Base-by-base conservation (phyloP, 2,329 filamentous ascomycete species). In the Trichoderma atroviride region DNA sequence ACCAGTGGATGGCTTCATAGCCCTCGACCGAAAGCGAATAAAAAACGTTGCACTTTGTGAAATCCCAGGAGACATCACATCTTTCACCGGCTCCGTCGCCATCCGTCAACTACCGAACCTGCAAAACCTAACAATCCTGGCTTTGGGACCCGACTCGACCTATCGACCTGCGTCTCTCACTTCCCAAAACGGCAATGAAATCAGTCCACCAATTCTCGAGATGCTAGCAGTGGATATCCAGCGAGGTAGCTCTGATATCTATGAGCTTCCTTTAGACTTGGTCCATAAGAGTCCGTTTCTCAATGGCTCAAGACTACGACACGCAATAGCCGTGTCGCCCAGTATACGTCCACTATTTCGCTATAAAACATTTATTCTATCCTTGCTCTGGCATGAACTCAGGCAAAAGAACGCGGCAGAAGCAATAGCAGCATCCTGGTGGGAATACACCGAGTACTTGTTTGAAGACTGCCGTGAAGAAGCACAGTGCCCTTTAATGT, bases 11-110 rank as follows among this genome's bases (percentile, higher is more conserved):
- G 50, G 62, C 22, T 65, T 65, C 9, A 56, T 56, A 14, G 62
- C 50, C 11, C 62, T 65, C 14, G 62, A 65, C 24, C 35, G 62
- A 3, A 24, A 14, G 3, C 62, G 52, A 56, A 65, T 65, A 43
- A 35, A n/a, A 16, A 65, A 65, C 13, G 24, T 65, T n/a, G 62
- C 62, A 4, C 62, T 65, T 13, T 65, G 62, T 27, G 62, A 65
- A 55, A 57, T 65, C 14, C 52, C 62, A 2, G 35, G 62, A 19
- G 52, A 65, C 3, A 29, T 65, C n/a, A 43, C 29, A 9, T 14
- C 33, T 19, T 56, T 57, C n/a, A 31, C 62, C 1, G 40, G 9
- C 6, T 52, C 62, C 5, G 14, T 65, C 29, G 52, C 62, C 1
- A 65, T 65, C 27, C 62, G 62, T 2, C 19, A 31, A 16, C 19